Evolutionary conservation across 371 early-diverging fungal genomes (phyloP).

Genomic region (Entomophthora muscae): DNA sequence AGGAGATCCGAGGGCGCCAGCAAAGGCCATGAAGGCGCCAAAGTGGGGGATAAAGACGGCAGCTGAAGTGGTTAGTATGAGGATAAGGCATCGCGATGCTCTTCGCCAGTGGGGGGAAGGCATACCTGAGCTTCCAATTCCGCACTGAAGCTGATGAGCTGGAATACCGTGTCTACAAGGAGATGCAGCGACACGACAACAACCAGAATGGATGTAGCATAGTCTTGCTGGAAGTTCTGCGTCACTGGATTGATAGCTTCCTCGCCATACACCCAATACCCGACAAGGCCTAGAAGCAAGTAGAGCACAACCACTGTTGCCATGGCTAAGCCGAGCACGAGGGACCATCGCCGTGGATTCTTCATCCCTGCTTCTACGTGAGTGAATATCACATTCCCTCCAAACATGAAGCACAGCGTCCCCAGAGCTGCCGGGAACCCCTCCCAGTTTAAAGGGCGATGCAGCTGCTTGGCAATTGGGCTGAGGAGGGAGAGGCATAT

Average conservation of each 20-base stretch:
- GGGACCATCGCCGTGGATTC: slow-evolving; percentile 47
- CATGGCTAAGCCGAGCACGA: slow-evolving; percentile 46
- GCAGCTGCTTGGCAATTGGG: neutral
- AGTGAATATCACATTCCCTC: slow-evolving; percentile 60
- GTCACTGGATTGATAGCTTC: neutral
- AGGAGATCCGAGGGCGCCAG: neutral
- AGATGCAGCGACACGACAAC: neutral
- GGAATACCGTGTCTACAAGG: neutral
- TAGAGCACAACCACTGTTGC: slow-evolving; percentile 57
- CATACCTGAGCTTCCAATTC: neutral
- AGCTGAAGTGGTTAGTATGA: neutral
- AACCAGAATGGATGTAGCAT: neutral
- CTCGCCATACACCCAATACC: slow-evolving; percentile 64
- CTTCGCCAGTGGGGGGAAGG: neutral
- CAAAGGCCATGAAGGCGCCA: neutral
- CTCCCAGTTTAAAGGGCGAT: neutral
- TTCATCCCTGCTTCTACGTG: slow-evolving; percentile 22
- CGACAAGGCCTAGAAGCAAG: slow-evolving; percentile 47
- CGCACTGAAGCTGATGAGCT: neutral
- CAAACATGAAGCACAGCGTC: slow-evolving; percentile 57
- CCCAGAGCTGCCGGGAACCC: slow-evolving; percentile 14
- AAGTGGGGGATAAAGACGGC: neutral
- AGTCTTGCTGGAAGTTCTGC: neutral
- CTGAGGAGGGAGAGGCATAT: too few relatives aligned
- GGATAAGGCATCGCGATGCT: neutral